These are phyloP conservation scores for Kwoniella newhampshirensis DNA, from an alignment of 768 basidiomycete species.

Conservation along the genomic window DNA sequence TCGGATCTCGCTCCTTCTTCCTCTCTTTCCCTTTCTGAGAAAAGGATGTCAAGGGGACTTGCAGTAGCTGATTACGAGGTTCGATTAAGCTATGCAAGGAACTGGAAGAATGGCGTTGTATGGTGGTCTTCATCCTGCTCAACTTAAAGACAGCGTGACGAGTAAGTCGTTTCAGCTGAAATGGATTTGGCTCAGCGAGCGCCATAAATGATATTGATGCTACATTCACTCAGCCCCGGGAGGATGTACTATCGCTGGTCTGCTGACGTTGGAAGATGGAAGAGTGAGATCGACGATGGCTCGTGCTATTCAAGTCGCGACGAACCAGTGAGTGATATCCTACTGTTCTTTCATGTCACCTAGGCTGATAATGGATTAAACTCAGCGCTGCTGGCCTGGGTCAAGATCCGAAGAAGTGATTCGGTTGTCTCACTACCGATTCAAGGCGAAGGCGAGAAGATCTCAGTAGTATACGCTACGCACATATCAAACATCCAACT, in stretches of 20 bases:
- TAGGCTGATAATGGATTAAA: neutral
- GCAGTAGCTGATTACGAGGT: too few relatives aligned
- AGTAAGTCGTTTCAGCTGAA: slow-evolving; percentile 60
- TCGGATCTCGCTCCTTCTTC: too few relatives aligned
- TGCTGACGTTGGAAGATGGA: slow-evolving; percentile 91
- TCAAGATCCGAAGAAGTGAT: slow-evolving; percentile 44
- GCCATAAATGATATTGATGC: slow-evolving; percentile 11
- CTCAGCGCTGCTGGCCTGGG: slow-evolving; percentile 48
- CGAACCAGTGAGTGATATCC: slow-evolving; percentile 55
- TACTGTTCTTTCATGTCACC: neutral
- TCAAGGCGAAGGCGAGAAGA: too few relatives aligned
- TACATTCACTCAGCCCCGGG: slow-evolving; percentile 75
- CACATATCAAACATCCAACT: too few relatives aligned
- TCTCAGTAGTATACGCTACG: too few relatives aligned
- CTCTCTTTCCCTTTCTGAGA: too few relatives aligned
- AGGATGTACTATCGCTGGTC: slow-evolving; percentile 90
- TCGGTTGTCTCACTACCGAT: neutral
- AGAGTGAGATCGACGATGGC: slow-evolving; percentile 91
- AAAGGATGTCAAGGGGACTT: too few relatives aligned
- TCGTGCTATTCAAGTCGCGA: slow-evolving; percentile 88
- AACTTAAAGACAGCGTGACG: slow-evolving; percentile 95
- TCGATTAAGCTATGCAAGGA: slow-evolving; percentile 78
- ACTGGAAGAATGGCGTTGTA: slow-evolving; percentile 93
- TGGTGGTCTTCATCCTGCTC: slow-evolving; percentile 85
- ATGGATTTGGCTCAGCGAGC: neutral